These are phyloP conservation scores for Triticum urartu DNA, from an alignment of 176 grass and related monocot genomes.

Conservation along the genomic window DNA sequence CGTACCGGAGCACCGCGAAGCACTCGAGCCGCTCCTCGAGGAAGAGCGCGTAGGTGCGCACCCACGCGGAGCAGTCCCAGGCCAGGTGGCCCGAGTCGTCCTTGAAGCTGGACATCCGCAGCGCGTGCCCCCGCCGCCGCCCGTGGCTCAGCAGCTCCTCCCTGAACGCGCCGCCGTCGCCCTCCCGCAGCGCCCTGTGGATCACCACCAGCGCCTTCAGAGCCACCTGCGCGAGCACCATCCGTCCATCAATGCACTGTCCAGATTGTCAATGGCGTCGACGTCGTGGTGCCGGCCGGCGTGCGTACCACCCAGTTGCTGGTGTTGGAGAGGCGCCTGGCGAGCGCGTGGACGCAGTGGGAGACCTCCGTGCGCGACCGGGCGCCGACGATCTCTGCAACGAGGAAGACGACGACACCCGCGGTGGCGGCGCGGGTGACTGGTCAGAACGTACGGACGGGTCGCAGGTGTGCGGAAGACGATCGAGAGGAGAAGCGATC, in stretches of 20 bases:
- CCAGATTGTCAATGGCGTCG: background rate
- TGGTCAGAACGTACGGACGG: background rate
- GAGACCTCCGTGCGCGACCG: constrained; percentile 75
- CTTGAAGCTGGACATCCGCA: constrained; percentile 85
- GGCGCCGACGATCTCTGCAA: constrained; percentile 63
- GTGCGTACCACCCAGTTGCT: constrained; percentile 73
- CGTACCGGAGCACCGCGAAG: constrained; percentile 69
- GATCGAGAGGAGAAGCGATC: background rate
- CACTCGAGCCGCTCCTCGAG: constrained; percentile 95
- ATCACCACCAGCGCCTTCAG: constrained; percentile 90
- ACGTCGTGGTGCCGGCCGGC: background rate
- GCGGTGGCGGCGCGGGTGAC: background rate
- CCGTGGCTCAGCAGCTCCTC: constrained; percentile 75
- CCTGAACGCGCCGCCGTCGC: constrained; percentile 68
- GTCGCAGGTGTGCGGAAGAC: background rate
- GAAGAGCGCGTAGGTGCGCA: constrained; percentile 84
- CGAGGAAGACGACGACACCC: background rate
- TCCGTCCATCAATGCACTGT: background rate
- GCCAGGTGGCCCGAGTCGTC: constrained; percentile 80
- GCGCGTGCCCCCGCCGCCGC: constrained; percentile 48
- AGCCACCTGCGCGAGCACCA: constrained; percentile 57
- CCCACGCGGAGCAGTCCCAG: constrained; percentile 94
- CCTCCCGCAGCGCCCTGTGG: constrained; percentile 68
- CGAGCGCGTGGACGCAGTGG: constrained; percentile 75
- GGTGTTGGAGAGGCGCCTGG: constrained; percentile 83